Evolutionary conservation across 2,329 filamentous ascomycete species (phyloP).

Genomic region (Camillea tinctor): DNA sequence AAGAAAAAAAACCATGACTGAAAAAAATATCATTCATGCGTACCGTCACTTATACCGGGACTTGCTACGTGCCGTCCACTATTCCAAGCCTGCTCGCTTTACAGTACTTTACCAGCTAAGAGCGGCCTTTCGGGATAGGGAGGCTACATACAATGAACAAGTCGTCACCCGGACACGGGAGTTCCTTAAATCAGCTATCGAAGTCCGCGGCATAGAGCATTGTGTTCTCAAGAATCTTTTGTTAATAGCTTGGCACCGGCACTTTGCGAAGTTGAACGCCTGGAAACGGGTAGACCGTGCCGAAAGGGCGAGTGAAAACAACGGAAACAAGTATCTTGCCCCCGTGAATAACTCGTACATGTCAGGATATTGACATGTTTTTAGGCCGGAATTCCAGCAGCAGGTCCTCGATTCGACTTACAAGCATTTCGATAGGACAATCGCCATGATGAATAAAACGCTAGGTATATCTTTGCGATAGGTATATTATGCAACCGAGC

Average conservation of each 20-base stretch:
- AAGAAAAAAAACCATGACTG: conserved; percentile 27
- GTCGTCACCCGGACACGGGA: conserved; percentile 64
- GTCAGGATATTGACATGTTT: conserved; percentile 11
- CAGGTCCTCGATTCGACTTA: conserved; percentile 39
- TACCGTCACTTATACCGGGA: conserved; percentile 70
- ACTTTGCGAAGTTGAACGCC: conserved; percentile 24
- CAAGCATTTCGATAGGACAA: conserved; percentile 65
- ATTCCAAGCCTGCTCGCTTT: conserved; percentile 66
- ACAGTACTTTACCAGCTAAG: conserved; percentile 60
- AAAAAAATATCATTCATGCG: conserved; percentile 54
- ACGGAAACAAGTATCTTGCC: not conserved
- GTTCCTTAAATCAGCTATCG: conserved; percentile 66
- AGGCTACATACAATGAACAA: conserved; percentile 45
- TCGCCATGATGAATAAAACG: conserved; percentile 71
- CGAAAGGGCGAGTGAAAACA: conserved; percentile 16
- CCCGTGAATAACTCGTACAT: not conserved
- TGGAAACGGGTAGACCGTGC: conserved; percentile 27
- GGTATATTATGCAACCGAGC: conserved; percentile 9
- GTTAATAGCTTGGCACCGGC: conserved; percentile 43
- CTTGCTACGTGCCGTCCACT: conserved; percentile 68
- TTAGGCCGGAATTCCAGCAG: conserved; percentile 18
- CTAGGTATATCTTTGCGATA: conserved; percentile 65
- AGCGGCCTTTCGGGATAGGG: conserved; percentile 54
- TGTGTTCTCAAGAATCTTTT: conserved; percentile 69
- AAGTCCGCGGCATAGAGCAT: conserved; percentile 67